Base-by-base conservation (phyloP, 2,329 filamentous ascomycete species). In the Emmonsiellopsis sp. region DNA sequence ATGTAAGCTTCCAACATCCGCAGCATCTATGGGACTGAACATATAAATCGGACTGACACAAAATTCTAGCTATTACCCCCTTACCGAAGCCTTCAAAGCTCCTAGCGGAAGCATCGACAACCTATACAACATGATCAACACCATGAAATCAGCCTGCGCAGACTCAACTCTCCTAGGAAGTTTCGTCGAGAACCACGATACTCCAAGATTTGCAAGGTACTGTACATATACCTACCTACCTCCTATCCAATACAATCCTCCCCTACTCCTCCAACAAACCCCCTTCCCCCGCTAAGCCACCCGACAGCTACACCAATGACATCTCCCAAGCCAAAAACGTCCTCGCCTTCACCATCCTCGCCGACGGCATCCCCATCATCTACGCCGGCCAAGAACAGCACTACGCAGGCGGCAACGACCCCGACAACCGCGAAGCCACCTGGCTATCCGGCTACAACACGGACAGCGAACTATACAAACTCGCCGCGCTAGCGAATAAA, bases 321-420 rank as follows among this genome's bases (percentile, higher is more conserved):
- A 64, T 75, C 5, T 67, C 78, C 2, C 72, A 83, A 2, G 77
- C 81, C 43, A 79, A 81, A 64, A 86, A 85, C 59, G 74, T 78
- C 4, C 71, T 85, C 39, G 74, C 80, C 0, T 85, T 80, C 60
- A 79, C 77, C 13, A 75, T 86, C 34, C 74, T 86, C 14, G 62
- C 65, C 34, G 66, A 83, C 53, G 83, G 83, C 17, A 79, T 85
- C 39, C 82, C 82, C 1, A 80, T 84, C 52, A 73, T 86, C 36
- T 86, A 85, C 65, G 77, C 84, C 58, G 83, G 83, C 32, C 80
- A 83, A 56, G 83, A 86, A 65, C 83, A 86, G 61, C 79, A 77
- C 55, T 82, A 76, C 62, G 63, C 70, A 1, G 77, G 77, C 17
- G 73, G 71, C n/a, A 71, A 65, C 36, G 68, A 67, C 46, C 79